phyloP scores from a whole-genome alignment of 495 filamentous ascomycete genomes.

The Achaetomiella virescens region DNA sequence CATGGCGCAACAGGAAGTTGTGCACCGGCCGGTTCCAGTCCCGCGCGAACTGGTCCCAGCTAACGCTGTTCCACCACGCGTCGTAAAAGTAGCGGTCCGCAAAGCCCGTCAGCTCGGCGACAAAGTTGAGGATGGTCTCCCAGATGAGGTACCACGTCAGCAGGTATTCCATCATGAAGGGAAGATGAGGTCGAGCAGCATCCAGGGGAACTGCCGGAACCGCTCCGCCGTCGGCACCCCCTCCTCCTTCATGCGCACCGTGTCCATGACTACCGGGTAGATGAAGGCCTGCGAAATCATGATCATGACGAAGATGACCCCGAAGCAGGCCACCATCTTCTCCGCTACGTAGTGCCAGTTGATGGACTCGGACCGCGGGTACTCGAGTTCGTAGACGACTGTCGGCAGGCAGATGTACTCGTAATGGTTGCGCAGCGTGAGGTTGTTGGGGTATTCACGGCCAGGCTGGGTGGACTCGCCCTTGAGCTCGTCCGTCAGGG shows the following conservation, averaged over 20 bases:
- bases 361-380: conserved; percentile 61
- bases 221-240: conserved; percentile 53
- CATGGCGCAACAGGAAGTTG: conserved; percentile 65
- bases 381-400: conserved; percentile 70
- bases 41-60: conserved; percentile 63
- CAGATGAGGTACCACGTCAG: conserved; percentile 70
- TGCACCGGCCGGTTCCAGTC: conserved; percentile 71
- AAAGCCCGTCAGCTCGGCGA: conserved; percentile 66
- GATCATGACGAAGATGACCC: conserved; percentile 60
- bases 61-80: conserved; percentile 61
- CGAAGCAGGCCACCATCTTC: conserved; percentile 61
- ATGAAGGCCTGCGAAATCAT: conserved; percentile 51
- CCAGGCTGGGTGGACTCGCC: conserved; percentile 42
- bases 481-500: conserved; percentile 55
- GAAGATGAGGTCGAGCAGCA: conserved; percentile 64
- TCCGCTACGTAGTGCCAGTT: conserved; percentile 68
- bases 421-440: conserved; percentile 58
- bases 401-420: conserved; percentile 69
- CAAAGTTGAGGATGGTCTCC: conserved; percentile 71
- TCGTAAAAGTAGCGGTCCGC: conserved; percentile 75
- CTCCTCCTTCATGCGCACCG: conserved; percentile 56
- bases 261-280: conserved; percentile 60
- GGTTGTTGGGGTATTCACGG: conserved; percentile 58
- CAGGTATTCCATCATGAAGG: conserved; percentile 69
- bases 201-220: conserved; percentile 60